A percentile compares a stretch with the other conserved stretches of the same genome.
Evolutionary conservation across 208 protist species (phyloP).

Genomic region (Trypanosoma mega): DNA sequence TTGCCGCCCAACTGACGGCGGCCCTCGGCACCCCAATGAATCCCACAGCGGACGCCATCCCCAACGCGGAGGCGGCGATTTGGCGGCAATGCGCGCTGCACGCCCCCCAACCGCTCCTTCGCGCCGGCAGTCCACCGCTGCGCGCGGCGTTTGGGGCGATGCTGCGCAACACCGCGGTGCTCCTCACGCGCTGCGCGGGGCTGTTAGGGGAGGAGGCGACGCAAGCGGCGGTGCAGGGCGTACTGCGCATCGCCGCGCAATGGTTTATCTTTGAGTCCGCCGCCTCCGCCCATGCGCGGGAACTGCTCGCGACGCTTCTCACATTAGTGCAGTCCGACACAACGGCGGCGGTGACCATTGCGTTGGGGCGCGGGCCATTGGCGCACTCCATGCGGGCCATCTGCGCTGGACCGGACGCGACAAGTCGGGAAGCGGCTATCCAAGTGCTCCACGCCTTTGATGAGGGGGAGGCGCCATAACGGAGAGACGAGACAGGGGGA

Average conservation of each 20-base stretch:
- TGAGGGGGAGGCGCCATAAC: neutral
- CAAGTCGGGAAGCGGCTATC: conserved; percentile 13
- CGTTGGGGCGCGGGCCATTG: conserved; percentile 16
- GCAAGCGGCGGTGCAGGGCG: neutral
- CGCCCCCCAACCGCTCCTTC: conserved; percentile 8
- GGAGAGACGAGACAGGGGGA: too few species aligned
- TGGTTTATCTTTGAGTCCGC: conserved; percentile 27
- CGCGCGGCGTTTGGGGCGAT: conserved; percentile 13
- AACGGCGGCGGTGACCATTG: conserved; percentile 1
- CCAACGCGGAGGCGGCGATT: neutral
- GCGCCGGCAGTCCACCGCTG: conserved; percentile 5
- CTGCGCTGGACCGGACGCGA: conserved; percentile 8
- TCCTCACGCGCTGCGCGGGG: conserved; percentile 4
- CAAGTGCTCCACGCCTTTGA: conserved; percentile 15
- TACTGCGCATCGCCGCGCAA: conserved; percentile 22
- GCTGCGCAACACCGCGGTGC: conserved; percentile 20
- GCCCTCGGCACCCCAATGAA: conserved; percentile 7
- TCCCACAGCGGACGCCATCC: neutral
- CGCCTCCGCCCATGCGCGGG: conserved; percentile 16
- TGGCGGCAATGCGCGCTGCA: conserved; percentile 11
- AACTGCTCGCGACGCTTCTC: conserved; percentile 26
- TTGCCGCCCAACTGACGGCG: conserved; percentile 23
- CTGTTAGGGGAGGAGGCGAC: conserved; percentile 10
- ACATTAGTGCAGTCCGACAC: conserved; percentile 17
- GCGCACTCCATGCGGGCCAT: conserved; percentile 19